A percentile compares a stretch with the other conserved stretches of the same genome.
phyloP scores from a whole-genome alignment of 257 asterid species.

The Lycium barbarum region DNA sequence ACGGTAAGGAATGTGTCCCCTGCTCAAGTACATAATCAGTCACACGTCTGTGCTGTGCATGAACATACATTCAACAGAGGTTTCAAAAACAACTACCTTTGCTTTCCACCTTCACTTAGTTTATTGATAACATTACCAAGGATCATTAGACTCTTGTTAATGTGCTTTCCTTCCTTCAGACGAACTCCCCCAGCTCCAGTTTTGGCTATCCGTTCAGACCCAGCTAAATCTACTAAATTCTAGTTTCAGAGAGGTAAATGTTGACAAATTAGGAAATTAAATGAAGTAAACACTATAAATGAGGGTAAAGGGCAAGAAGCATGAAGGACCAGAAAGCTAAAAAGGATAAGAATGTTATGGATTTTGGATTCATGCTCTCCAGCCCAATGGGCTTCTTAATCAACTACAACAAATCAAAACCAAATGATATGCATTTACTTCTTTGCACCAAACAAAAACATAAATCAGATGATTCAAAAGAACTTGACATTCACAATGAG shows the following conservation, averaged over 20 bases:
- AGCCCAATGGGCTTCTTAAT: not conserved
- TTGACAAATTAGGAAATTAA: constrained; percentile 16
- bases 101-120: constrained; percentile 94
- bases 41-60: constrained; percentile 3
- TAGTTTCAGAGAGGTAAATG: constrained; percentile 40
- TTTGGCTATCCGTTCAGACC: constrained; percentile 96
- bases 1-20: constrained; percentile 98
- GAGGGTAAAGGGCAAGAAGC: constrained; percentile 13
- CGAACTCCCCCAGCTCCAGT: constrained; percentile 99
- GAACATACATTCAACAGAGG: not conserved
- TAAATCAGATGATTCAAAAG: not conserved
- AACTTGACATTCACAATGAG: not conserved
- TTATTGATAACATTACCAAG: constrained; percentile 98
- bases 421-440: not conserved
- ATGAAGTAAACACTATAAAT: constrained; percentile 21
- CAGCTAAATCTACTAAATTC: constrained; percentile 98
- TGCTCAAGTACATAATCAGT: constrained; percentile 45
- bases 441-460: constrained; percentile 8
- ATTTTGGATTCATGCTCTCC: not conserved
- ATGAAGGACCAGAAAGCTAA: not conserved
- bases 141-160: constrained; percentile 95
- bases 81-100: constrained; percentile 57
- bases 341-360: not conserved
- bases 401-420: not conserved
- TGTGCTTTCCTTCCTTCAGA: constrained; percentile 96